phyloP scores from a whole-genome alignment of 768 basidiomycete species.

The Dentipellis sp. region DNA sequence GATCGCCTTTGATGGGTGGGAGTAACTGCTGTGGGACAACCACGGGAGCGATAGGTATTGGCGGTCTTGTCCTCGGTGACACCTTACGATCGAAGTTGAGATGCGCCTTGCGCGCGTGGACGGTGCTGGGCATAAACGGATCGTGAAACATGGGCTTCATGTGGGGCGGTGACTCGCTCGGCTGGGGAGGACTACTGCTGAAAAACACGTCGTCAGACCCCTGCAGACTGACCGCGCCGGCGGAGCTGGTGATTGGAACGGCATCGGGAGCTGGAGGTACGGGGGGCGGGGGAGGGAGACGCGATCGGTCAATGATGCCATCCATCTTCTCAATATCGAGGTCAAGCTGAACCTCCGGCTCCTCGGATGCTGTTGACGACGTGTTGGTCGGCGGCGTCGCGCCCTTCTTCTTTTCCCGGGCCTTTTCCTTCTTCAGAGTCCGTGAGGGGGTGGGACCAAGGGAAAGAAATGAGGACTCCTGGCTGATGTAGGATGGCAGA shows the following conservation, averaged over 20 bases:
- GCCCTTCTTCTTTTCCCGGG: constrained; percentile 25
- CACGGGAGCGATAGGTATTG: constrained; percentile 12
- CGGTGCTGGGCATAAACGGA: constrained; percentile 23
- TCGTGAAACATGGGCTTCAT: constrained; percentile 30
- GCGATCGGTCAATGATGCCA: constrained; percentile 59
- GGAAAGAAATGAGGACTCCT: constrained; percentile 16
- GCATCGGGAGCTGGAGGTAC: neutral
- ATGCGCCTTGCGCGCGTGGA: constrained; percentile 7
- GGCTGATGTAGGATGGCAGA: constrained; percentile 6
- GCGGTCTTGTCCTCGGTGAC: constrained; percentile 38
- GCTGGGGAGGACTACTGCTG: constrained; percentile 7
- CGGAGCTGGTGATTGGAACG: constrained; percentile 17
- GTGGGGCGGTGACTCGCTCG: constrained; percentile 14
- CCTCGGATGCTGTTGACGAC: constrained; percentile 24
- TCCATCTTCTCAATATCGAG: constrained; percentile 70
- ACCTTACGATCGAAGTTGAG: constrained; percentile 30
- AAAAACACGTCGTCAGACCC: constrained; percentile 17
- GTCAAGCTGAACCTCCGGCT: constrained; percentile 43
- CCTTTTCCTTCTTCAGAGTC: constrained; percentile 14
- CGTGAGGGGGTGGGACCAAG: constrained; percentile 14
- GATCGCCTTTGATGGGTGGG: constrained; percentile 4
- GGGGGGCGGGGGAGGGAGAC: constrained; percentile 4
- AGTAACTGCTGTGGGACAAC: constrained; percentile 3
- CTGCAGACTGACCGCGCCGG: constrained; percentile 36
- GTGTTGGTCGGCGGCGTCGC: constrained; percentile 17